phyloP scores from a whole-genome alignment of 1,284 basidiomycete genomes.

The Sanguinoderma infundibulare region DNA sequence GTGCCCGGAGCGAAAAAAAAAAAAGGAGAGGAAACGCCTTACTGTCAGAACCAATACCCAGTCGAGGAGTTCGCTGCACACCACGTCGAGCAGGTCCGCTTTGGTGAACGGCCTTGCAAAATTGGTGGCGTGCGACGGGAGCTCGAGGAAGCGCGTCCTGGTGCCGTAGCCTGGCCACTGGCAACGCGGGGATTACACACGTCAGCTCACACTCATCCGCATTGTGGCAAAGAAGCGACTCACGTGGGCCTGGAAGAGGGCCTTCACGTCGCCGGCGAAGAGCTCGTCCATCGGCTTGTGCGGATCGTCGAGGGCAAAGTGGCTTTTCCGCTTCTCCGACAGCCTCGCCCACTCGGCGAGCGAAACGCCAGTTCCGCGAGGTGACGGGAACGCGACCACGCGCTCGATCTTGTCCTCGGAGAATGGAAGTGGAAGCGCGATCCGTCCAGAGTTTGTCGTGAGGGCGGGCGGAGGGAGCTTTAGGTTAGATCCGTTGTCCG shows the following conservation, averaged over 20 bases:
- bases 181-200: not conserved
- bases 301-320: slow-evolving; percentile 6
- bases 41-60: slow-evolving; percentile 17
- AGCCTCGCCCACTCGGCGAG: slow-evolving; percentile 18
- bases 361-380: slow-evolving; percentile 5
- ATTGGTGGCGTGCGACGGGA: slow-evolving; percentile 2
- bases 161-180: slow-evolving; percentile 25
- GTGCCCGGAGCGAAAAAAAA: not conserved
- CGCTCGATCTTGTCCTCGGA: not conserved
- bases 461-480: not conserved
- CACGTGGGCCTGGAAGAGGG: slow-evolving; percentile 19
- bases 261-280: not conserved
- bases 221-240: not conserved
- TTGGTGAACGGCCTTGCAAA: not conserved
- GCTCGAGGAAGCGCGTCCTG: slow-evolving; percentile 13
- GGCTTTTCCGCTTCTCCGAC: slow-evolving; percentile 13
- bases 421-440: slow-evolving; percentile 13
- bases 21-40: not conserved
- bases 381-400: slow-evolving; percentile 1
- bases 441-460: not conserved
- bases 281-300: slow-evolving; percentile 12
- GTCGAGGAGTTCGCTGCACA: slow-evolving; percentile 15
- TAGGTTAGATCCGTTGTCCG: not conserved
- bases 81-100: slow-evolving; percentile 17
- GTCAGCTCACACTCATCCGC: not conserved